These are phyloP conservation scores for Oryza meridionalis DNA, from an alignment of 176 grass and related monocot genomes.

Conservation along the genomic window DNA sequence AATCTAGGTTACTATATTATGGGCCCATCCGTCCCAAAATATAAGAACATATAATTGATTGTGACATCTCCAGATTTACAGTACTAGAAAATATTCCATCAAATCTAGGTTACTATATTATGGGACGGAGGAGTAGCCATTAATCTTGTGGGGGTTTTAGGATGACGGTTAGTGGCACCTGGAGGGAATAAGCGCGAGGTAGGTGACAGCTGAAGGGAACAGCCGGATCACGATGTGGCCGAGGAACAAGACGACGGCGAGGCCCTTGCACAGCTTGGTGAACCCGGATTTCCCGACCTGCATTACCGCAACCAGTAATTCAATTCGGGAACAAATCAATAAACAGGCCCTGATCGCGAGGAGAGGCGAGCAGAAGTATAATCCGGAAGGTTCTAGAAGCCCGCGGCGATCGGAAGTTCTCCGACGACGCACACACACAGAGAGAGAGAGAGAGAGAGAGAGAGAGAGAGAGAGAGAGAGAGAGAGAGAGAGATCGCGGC, in stretches of 20 bases:
- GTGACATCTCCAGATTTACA: too few relatives aligned
- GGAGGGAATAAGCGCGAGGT: conserved; percentile 79
- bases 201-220: conserved; percentile 64
- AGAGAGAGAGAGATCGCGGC: too few relatives aligned
- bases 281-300: conserved; percentile 70
- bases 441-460: too few relatives aligned
- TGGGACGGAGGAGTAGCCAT: too few relatives aligned
- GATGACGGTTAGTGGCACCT: conserved; percentile 49
- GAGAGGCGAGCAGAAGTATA: not conserved
- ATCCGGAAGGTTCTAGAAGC: not conserved
- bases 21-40: too few relatives aligned
- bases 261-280: conserved; percentile 87
- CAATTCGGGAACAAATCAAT: not conserved
- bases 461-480: too few relatives aligned
- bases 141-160: not conserved
- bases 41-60: too few relatives aligned
- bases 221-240: conserved; percentile 63
- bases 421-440: not conserved
- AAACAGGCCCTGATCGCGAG: not conserved
- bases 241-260: conserved; percentile 64
- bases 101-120: too few relatives aligned
- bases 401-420: not conserved
- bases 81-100: too few relatives aligned
- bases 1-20: too few relatives aligned
- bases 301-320: conserved; percentile 2